Conservation (phyloP, 495 filamentous ascomycete species). For the Talaromyces liani region DNA sequence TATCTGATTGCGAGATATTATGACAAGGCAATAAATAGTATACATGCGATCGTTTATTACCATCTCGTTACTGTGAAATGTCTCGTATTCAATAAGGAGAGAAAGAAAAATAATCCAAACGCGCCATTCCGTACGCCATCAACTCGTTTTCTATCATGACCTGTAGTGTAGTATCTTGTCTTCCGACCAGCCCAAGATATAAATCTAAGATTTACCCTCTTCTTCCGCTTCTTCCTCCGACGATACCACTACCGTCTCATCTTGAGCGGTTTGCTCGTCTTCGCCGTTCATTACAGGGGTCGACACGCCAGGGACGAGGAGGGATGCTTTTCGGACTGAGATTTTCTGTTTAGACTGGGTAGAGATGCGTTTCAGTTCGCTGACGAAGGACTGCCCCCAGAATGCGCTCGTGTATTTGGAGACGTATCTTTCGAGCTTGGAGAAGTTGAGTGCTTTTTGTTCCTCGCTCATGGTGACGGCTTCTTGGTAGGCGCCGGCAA, state of each 20-base stretch:
- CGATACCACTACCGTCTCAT: background rate
- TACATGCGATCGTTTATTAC: background rate
- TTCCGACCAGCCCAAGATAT: background rate
- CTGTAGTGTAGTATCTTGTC: background rate
- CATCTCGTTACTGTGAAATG: background rate
- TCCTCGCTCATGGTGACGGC: slow-evolving; percentile 76
- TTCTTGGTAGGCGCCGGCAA: slow-evolving; percentile 75
- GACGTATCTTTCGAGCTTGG: slow-evolving; percentile 74
- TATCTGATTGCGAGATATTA: background rate
- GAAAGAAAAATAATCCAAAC: slow-evolving; percentile 1
- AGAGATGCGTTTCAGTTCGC: slow-evolving; percentile 69
- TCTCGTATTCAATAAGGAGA: background rate
- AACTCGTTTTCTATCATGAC: background rate
- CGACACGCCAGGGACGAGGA: slow-evolving; percentile 7
- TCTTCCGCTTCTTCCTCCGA: background rate
- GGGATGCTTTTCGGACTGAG: slow-evolving; percentile 26
- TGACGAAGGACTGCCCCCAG: slow-evolving; percentile 95
- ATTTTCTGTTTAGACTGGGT: slow-evolving; percentile 36
- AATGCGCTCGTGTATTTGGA: slow-evolving; percentile 91
- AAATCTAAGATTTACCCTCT: slow-evolving; percentile 1
- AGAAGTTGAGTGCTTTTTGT: slow-evolving; percentile 64
- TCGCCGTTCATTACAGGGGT: slow-evolving; percentile 1
- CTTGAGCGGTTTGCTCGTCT: background rate
- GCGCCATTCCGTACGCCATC: background rate
- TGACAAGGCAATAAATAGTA: background rate